phyloP scores from a whole-genome alignment of 352 stramenopile species.

The Globisporangium spiculum region DNA sequence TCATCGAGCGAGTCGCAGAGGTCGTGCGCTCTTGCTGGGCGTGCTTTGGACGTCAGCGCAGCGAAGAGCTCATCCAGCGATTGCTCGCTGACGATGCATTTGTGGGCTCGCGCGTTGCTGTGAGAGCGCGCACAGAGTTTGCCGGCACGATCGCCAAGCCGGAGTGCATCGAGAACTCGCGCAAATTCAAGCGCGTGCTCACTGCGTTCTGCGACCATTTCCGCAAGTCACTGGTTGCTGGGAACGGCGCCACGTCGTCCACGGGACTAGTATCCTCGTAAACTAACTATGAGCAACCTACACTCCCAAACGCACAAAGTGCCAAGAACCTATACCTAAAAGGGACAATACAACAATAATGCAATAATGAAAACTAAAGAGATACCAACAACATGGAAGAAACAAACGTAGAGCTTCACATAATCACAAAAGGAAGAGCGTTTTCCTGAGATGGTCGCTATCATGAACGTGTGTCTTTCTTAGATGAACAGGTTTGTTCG shows the following conservation, averaged over 20 bases:
- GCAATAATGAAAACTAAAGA: constrained; percentile 6
- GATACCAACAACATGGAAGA: neutral
- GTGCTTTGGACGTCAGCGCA: constrained; percentile 61
- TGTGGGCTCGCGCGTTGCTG: constrained; percentile 53
- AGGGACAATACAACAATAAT: constrained; percentile 7
- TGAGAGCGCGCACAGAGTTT: constrained; percentile 55
- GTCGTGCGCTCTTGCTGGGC: constrained; percentile 74
- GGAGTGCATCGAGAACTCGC: constrained; percentile 67
- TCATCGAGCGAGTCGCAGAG: constrained; percentile 66
- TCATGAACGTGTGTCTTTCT: no score
- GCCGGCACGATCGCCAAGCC: constrained; percentile 51
- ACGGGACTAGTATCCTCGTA: constrained; percentile 21
- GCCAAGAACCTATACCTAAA: neutral
- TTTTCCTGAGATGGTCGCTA: neutral
- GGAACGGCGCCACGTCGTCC: neutral
- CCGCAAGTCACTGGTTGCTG: constrained; percentile 43
- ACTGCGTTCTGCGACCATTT: constrained; percentile 80
- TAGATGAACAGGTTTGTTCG: neutral
- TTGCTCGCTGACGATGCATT: constrained; percentile 63
- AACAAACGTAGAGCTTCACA: neutral
- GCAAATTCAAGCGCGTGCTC: constrained; percentile 78
- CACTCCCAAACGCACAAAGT: neutral
- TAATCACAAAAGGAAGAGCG: neutral
- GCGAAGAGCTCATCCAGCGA: constrained; percentile 55
- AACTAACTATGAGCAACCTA: neutral